Percentiles rank a stretch among this genome's conserved stretches.
phyloP scores from a whole-genome alignment of 2,329 filamentous ascomycete species.

The Ophiostoma montium region DNA sequence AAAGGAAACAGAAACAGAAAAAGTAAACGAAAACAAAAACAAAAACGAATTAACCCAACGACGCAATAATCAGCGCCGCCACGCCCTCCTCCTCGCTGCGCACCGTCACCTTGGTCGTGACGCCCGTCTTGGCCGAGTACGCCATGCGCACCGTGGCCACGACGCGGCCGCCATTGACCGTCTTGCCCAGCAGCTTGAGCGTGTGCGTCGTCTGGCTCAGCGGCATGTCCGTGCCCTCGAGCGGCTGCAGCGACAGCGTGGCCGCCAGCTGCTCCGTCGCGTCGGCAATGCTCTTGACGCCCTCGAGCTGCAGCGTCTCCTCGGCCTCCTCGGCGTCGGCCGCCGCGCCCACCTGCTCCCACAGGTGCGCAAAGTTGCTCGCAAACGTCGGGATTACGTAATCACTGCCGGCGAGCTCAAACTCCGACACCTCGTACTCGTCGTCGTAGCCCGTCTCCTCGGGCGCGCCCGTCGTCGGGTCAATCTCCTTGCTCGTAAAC shows the following conservation, averaged over 20 bases:
- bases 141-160: conserved; percentile 85
- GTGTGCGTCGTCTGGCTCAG: conserved; percentile 83
- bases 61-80: conserved; percentile 68
- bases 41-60: conserved; percentile 50
- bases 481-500: conserved; percentile 96
- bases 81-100: conserved; percentile 88
- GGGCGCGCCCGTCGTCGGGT: conserved; percentile 82
- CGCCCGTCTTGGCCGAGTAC: conserved; percentile 79
- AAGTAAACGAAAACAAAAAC: background rate
- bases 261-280: conserved; percentile 84
- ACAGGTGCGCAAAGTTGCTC: conserved; percentile 88
- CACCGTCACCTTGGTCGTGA: conserved; percentile 90
- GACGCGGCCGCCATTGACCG: conserved; percentile 76
- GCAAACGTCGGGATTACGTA: conserved; percentile 90
- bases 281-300: conserved; percentile 85
- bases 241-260: conserved; percentile 75
- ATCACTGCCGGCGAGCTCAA: conserved; percentile 81
- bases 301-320: conserved; percentile 78
- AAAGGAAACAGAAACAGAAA: no score
- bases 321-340: conserved; percentile 75
- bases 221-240: conserved; percentile 87
- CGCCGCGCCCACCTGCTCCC: conserved; percentile 81
- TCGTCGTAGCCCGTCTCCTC: conserved; percentile 92
- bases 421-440: conserved; percentile 91
- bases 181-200: conserved; percentile 93